These are phyloP conservation scores for Fonsecaea erecta DNA, from an alignment of 2,329 filamentous ascomycete genomes.

Conservation along the genomic window DNA sequence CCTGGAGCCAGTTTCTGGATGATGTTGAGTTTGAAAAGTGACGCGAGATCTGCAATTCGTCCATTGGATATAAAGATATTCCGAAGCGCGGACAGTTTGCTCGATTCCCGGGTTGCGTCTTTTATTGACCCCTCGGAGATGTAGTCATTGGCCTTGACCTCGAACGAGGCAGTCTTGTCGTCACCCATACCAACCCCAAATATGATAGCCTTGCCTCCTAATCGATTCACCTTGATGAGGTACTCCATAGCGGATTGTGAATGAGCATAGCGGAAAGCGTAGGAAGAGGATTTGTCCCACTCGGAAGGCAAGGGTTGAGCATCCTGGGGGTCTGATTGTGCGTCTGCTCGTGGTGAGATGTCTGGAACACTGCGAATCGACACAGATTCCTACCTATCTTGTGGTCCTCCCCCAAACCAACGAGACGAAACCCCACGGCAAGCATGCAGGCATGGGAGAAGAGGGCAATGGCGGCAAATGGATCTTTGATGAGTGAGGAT, in stretches of 20 bases:
- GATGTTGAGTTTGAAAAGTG: constrained; percentile 74
- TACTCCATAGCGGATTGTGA: constrained; percentile 83
- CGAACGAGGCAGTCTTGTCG: constrained; percentile 79
- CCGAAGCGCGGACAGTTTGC: constrained; percentile 45
- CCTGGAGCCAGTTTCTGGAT: constrained; percentile 82
- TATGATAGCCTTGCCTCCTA: constrained; percentile 83
- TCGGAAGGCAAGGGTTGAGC: constrained; percentile 69
- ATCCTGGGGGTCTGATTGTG: constrained; percentile 60
- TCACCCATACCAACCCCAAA: constrained; percentile 78
- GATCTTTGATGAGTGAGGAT: constrained; percentile 42
- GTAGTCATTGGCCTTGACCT: constrained; percentile 75
- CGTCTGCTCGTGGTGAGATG: constrained; percentile 48
- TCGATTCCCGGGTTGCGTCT: constrained; percentile 45
- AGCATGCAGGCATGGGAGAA: constrained; percentile 83
- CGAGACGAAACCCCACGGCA: constrained; percentile 76
- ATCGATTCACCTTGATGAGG: constrained; percentile 77
- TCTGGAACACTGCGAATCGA: constrained; percentile 28
- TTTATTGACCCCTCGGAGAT: constrained; percentile 67
- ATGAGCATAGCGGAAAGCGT: constrained; percentile 86
- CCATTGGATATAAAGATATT: constrained; percentile 74
- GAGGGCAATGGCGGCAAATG: constrained; percentile 82
- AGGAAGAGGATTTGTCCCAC: constrained; percentile 78
- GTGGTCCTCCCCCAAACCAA: constrained; percentile 84
- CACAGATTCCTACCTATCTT: constrained; percentile 60
- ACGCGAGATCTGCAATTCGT: constrained; percentile 71